Base-by-base conservation (phyloP, 2,329 filamentous ascomycete genomes). In the Ramichloridium luteum region DNA sequence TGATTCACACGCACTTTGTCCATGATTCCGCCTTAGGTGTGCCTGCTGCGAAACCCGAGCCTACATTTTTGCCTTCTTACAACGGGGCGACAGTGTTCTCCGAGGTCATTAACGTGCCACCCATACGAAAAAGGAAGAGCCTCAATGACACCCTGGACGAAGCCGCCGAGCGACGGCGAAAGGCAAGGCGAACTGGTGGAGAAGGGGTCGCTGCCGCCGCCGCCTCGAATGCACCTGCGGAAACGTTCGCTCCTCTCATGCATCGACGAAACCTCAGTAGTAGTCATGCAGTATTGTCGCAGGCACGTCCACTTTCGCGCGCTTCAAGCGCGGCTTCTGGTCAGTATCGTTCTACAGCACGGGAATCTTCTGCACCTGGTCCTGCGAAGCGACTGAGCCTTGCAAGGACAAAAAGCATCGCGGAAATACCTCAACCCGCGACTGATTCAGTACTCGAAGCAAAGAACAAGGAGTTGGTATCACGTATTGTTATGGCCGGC, bases 401-500 rank as follows among this genome's bases (percentile, higher is more conserved):
- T 5, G 44, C 44, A 2, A 45, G 43, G 5, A 39, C 48, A 4
- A 40, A 52, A 14, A 51, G 38, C 30, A 37, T 40, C 6, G 33
- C 43, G 12, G 27, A 14, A 12, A 25, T 16, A 4, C n/a, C 35
- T 4, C 27, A 32, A 10, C 30, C 35, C 3, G 22, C 36, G n/a
- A 27, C 35, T 15, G 29, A 37, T n/a, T 12, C 27, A 5, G 31
- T 39, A 3, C 31, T 39, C 6, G 48, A 52, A 17, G 33, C 34
- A 14, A 53, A 49, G 28, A 70, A 70, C 45, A 68, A 67, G 37
- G 61, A 65, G n/a, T 47, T 58, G 2, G 49, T 70, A 3, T 61
- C 62, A 0, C 55, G 61, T n/a, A 53, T 66, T 4, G 60, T 68
- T 14, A 64, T 69, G 61, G 61, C 65, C 4, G 65, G 62, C 3